Percentiles rank a stretch among this genome's conserved stretches.
Evolutionary conservation across 139 green algal genomes (phyloP).

Genomic region (Chlamydomonas applanata): DNA sequence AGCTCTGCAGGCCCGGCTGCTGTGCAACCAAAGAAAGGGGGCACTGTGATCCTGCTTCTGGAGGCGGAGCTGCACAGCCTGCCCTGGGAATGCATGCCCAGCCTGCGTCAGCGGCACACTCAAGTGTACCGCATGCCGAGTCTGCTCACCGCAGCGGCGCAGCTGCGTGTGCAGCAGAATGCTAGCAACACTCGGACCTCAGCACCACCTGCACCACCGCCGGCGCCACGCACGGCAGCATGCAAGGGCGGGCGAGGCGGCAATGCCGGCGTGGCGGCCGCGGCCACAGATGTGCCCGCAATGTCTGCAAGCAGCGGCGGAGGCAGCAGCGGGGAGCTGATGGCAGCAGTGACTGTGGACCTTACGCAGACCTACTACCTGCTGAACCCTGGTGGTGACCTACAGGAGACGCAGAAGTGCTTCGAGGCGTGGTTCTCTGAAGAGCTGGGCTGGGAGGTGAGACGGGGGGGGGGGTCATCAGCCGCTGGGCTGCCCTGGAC

Average conservation of each 20-base stretch:
- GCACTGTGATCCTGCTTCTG: slow-evolving; percentile 62
- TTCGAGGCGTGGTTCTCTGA: slow-evolving; percentile 73
- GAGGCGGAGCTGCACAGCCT: slow-evolving; percentile 60
- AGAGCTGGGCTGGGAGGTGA: slow-evolving; percentile 69
- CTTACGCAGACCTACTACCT: slow-evolving; percentile 65
- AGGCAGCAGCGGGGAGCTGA: not conserved
- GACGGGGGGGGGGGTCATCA: not conserved
- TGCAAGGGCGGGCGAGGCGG: not conserved
- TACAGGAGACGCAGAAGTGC: slow-evolving; percentile 69
- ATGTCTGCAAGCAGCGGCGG: not conserved
- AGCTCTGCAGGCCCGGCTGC: not conserved
- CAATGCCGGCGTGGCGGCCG: not conserved
- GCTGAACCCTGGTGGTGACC: slow-evolving; percentile 86
- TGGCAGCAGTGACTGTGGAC: slow-evolving; percentile 23
- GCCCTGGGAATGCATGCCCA: slow-evolving; percentile 72
- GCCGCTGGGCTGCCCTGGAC: too few species aligned
- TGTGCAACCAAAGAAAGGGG: not conserved
- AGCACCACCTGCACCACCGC: not conserved
- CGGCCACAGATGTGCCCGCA: not conserved
- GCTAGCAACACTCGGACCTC: not conserved
- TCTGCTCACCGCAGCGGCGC: slow-evolving; percentile 34
- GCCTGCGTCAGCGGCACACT: slow-evolving; percentile 22
- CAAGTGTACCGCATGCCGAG: slow-evolving; percentile 53
- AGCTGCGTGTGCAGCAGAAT: not conserved
- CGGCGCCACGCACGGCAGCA: not conserved